A percentile compares a stretch with the other conserved stretches of the same genome.
These are phyloP conservation scores for Blastobotrys persicus DNA, from an alignment of 1,139 yeast genomes.

Conservation along the genomic window DNA sequence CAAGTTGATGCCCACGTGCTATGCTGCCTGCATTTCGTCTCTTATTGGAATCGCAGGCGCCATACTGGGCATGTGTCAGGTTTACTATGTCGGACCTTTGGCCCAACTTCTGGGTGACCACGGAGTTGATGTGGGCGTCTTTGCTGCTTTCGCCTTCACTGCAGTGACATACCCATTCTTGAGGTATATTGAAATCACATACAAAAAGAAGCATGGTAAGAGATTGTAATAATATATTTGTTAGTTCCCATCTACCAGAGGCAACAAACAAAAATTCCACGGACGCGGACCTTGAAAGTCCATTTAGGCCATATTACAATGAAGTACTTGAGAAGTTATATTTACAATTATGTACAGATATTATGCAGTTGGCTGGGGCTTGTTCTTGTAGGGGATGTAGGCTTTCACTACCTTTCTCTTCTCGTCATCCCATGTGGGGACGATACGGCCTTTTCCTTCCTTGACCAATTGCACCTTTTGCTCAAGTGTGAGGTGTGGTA, in stretches of 20 bases:
- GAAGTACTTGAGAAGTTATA: background rate
- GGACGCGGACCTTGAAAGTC: background rate
- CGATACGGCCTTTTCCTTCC: constrained; percentile 40
- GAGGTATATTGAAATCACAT: constrained; percentile 53
- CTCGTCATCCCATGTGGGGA: constrained; percentile 52
- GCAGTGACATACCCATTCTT: constrained; percentile 61
- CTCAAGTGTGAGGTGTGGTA: constrained; percentile 20
- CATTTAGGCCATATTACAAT: constrained; percentile 1
- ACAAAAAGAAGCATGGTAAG: constrained; percentile 6
- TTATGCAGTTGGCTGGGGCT: constrained; percentile 3
- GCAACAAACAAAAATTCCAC: background rate
- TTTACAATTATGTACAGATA: constrained; percentile 3
- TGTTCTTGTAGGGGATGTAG: constrained; percentile 14
- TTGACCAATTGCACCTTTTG: constrained; percentile 38
- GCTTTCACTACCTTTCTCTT: constrained; percentile 35
- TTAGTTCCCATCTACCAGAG: background rate
- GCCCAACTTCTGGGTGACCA: constrained; percentile 54
- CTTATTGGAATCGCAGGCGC: constrained; percentile 69
- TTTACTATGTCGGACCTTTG: constrained; percentile 71
- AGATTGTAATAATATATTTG: constrained; percentile 1
- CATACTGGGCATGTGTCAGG: constrained; percentile 79
- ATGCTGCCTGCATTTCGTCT: constrained; percentile 62
- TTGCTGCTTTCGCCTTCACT: constrained; percentile 73
- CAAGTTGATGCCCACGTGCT: constrained; percentile 55
- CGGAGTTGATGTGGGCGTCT: constrained; percentile 82